phyloP scores from a whole-genome alignment of 352 stramenopile species.

The Aphanomyces invadans region DNA sequence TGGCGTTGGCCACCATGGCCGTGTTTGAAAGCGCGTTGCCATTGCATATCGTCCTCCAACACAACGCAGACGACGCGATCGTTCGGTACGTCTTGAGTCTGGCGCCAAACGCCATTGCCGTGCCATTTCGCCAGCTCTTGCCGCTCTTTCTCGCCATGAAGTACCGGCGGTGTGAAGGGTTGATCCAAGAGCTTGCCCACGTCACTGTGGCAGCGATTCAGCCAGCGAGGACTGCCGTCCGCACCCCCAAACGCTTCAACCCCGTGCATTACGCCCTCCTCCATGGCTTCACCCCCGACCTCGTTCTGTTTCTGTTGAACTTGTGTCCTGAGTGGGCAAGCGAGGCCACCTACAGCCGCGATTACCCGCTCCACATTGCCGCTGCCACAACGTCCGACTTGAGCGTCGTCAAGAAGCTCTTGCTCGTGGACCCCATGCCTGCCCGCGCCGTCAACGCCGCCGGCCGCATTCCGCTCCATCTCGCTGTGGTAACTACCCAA shows the following conservation, averaged over 20 bases:
- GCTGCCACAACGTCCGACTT: conserved; percentile 24
- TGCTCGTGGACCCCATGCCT: neutral
- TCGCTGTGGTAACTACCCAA: conserved; percentile 29
- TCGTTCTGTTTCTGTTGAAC: conserved; percentile 32
- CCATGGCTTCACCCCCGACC: conserved; percentile 30
- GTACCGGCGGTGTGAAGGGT: neutral
- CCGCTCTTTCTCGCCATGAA: conserved; percentile 23
- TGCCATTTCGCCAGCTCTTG: conserved; percentile 14
- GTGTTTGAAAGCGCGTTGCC: conserved; percentile 19
- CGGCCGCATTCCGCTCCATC: conserved; percentile 43
- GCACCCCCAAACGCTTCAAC: conserved; percentile 37
- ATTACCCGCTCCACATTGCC: conserved; percentile 47
- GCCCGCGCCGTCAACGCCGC: conserved; percentile 35
- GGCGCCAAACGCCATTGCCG: neutral
- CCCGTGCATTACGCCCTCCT: conserved; percentile 54
- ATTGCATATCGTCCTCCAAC: conserved; percentile 33
- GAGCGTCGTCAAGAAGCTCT: neutral
- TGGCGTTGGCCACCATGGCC: neutral
- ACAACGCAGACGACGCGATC: conserved; percentile 26
- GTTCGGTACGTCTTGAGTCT: neutral
- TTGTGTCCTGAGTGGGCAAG: conserved; percentile 30
- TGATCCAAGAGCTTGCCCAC: neutral
- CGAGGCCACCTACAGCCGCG: conserved; percentile 26
- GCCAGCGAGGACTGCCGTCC: neutral
- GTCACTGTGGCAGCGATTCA: neutral